Conservation (phyloP, 495 filamentous ascomycete species). For the Tuber calosporum region DNA sequence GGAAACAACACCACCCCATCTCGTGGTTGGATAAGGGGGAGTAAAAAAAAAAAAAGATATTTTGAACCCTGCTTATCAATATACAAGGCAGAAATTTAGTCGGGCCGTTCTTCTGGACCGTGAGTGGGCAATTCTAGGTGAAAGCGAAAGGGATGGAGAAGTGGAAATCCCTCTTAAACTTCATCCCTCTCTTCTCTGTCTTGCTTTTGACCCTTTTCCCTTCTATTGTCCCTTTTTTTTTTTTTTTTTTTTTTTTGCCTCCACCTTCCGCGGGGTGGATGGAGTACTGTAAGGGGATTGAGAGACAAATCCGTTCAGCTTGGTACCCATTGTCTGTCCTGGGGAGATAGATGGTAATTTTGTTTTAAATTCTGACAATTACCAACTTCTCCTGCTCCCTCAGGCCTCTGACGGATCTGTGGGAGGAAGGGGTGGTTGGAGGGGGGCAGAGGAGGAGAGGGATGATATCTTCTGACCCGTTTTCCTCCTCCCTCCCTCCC, state of each 20-base stretch:
- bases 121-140: not conserved
- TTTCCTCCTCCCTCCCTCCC: not conserved
- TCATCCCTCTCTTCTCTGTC: not conserved
- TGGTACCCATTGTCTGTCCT: not conserved
- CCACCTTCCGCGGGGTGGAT: not conserved
- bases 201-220: not conserved
- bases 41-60: too few species aligned
- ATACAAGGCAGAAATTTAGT: not conserved
- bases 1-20: not conserved
- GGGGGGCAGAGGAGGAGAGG: slow-evolving; percentile 3
- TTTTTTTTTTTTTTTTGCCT: too few species aligned
- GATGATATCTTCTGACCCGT: slow-evolving; percentile 16
- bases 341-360: not conserved
- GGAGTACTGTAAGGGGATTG: not conserved
- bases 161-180: not conserved
- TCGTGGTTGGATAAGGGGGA: not conserved
- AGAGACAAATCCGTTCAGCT: slow-evolving; percentile 23
- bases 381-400: not conserved
- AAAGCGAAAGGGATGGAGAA: not conserved
- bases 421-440: slow-evolving; percentile 7
- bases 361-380: slow-evolving; percentile 18
- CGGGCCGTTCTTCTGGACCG: not conserved
- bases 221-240: not conserved
- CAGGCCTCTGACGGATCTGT: slow-evolving; percentile 25
- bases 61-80: not conserved